These are phyloP conservation scores for Wickerhamomyces ciferrii DNA, from an alignment of 805 yeast genomes.

Conservation along the genomic window DNA sequence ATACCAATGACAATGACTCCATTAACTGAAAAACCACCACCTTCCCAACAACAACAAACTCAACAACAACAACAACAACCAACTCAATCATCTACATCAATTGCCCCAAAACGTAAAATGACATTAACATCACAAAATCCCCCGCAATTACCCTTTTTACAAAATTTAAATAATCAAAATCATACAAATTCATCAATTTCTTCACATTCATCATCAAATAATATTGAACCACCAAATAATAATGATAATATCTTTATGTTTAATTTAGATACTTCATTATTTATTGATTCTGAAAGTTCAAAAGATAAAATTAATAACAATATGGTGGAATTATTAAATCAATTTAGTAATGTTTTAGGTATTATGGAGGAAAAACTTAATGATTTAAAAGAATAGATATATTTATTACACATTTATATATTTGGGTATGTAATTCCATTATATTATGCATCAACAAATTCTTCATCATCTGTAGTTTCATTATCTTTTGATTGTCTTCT, in stretches of 20 bases:
- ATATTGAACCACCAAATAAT: constrained; percentile 3
- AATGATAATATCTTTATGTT: constrained; percentile 3
- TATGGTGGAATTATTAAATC: constrained; percentile 15
- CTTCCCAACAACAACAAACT: background rate
- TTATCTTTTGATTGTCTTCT: background rate
- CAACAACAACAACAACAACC: background rate
- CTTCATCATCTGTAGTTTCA: background rate
- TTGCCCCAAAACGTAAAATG: constrained; percentile 6
- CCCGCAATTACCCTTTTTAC: constrained; percentile 13
- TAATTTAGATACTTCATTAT: constrained; percentile 13
- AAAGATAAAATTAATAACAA: constrained; percentile 22
- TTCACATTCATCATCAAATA: constrained; percentile 9
- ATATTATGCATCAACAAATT: background rate
- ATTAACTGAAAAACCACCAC: constrained; percentile 49
- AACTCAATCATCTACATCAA: background rate
- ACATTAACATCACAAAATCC: constrained; percentile 4
- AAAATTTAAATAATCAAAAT: constrained; percentile 8
- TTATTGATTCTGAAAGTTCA: constrained; percentile 16
- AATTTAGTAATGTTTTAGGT: constrained; percentile 20
- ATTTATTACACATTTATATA: background rate
- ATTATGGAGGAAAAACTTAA: constrained; percentile 25
- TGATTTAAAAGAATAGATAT: constrained; percentile 13
- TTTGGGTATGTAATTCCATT: too few relatives aligned
- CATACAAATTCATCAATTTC: constrained; percentile 7
- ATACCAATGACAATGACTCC: constrained; percentile 76